Conservation (phyloP, 2,329 filamentous ascomycete genomes). For the Phoma sp. region DNA sequence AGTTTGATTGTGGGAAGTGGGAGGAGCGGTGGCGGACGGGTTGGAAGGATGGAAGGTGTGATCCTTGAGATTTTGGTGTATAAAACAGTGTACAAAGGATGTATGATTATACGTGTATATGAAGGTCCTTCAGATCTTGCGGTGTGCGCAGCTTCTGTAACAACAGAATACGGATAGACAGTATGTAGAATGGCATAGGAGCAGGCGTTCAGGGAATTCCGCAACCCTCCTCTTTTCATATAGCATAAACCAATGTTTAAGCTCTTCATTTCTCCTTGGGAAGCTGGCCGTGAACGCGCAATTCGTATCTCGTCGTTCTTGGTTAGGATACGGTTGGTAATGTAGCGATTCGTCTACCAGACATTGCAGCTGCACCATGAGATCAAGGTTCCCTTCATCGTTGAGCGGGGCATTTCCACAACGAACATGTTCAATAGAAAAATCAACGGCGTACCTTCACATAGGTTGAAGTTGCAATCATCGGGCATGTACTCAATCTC, state of each 20-base stretch:
- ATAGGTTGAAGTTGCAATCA: too few species aligned
- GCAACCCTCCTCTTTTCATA: too few species aligned
- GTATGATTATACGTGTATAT: slow-evolving; percentile 8
- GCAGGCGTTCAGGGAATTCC: slow-evolving; percentile 14
- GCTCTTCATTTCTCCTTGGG: too few species aligned
- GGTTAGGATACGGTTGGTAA: too few species aligned
- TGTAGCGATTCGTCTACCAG: neutral
- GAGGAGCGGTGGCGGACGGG: slow-evolving; percentile 94
- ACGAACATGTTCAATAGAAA: neutral
- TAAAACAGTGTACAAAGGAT: slow-evolving; percentile 1
- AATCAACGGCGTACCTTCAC: too few species aligned
- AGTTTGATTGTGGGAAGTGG: slow-evolving; percentile 90
- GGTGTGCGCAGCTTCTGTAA: slow-evolving; percentile 1
- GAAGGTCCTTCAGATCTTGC: neutral
- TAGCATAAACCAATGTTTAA: too few species aligned
- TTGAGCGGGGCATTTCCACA: neutral
- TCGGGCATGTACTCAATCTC: neutral
- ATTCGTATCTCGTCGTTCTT: too few species aligned
- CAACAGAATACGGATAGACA: neutral
- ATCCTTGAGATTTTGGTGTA: slow-evolving; percentile 47
- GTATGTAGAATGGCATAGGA: slow-evolving; percentile 18
- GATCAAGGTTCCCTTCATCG: neutral
- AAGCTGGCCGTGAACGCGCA: too few species aligned
- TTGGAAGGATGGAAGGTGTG: slow-evolving; percentile 74
- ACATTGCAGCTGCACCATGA: slow-evolving; percentile 8